Percentiles rank a stretch among this genome's conserved stretches.
Evolutionary conservation across 2,329 filamentous ascomycete genomes (phyloP).

Genomic region (Pseudogymnoascus sp.): DNA sequence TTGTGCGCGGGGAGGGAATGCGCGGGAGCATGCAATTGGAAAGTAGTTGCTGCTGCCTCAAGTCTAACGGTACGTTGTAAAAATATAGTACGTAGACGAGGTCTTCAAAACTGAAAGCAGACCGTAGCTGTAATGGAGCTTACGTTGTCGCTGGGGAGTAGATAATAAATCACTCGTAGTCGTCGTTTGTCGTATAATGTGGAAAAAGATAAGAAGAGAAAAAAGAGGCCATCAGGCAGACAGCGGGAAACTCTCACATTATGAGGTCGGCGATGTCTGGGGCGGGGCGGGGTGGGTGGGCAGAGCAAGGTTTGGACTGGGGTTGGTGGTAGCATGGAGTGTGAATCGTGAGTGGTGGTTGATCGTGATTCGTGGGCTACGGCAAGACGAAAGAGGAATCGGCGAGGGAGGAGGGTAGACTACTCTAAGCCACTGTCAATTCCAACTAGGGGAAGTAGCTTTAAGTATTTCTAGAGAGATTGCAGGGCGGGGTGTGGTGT

Average conservation of each 20-base stretch:
- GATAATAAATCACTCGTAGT: not conserved
- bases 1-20: not conserved
- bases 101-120: not conserved
- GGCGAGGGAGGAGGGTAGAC: not conserved
- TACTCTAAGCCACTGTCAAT: constrained; percentile 3
- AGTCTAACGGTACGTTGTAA: not conserved
- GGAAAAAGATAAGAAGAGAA: not conserved
- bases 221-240: constrained; percentile 1
- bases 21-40: not conserved
- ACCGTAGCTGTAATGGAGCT: not conserved
- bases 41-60: not conserved
- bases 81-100: constrained; percentile 5
- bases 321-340: not conserved
- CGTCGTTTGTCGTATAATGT: not conserved
- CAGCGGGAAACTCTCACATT: constrained; percentile 1
- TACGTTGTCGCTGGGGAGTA: not conserved
- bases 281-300: not conserved
- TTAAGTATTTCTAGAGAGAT: not conserved
- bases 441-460: not conserved
- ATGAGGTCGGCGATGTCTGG: not conserved
- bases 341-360: too few relatives aligned
- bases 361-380: not conserved
- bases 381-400: constrained; percentile 5
- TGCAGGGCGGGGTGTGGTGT: not conserved
- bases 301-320: not conserved